Percentiles rank a stretch among this genome's conserved stretches.
Conservation (phyloP, 2,329 filamentous ascomycete genomes). For the Laburnicola sp. region DNA sequence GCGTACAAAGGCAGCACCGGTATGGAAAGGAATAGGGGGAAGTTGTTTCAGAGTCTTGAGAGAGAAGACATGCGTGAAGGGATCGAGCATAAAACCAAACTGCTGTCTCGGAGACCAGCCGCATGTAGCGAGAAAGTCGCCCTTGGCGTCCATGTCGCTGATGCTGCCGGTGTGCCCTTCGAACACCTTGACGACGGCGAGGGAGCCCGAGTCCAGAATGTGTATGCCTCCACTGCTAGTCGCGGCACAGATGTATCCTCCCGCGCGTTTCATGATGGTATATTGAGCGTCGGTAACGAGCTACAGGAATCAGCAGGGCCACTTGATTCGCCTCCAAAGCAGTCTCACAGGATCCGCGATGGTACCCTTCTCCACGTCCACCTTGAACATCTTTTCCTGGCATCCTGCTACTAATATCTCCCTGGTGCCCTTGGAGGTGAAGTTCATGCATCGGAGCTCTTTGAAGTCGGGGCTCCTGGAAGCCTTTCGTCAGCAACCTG, state of each 20-base stretch:
- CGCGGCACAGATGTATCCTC: constrained; percentile 78
- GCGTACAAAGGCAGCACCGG: constrained; percentile 88
- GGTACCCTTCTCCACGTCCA: constrained; percentile 62
- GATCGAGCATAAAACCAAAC: constrained; percentile 78
- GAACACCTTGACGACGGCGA: constrained; percentile 82
- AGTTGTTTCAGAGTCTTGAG: constrained; percentile 86
- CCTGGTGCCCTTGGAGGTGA: constrained; percentile 74
- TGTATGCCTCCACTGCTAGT: constrained; percentile 81
- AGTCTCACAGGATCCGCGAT: constrained; percentile 47
- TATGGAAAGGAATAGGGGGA: constrained; percentile 87
- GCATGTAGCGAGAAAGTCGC: constrained; percentile 93
- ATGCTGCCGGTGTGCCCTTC: constrained; percentile 86
- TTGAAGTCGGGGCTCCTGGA: constrained; percentile 73
- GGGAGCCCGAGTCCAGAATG: constrained; percentile 77
- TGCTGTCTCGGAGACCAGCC: constrained; percentile 85
- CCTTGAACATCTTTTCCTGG: constrained; percentile 81
- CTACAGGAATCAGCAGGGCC: constrained; percentile 50
- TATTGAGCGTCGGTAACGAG: constrained; percentile 75
- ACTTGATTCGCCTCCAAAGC: neutral
- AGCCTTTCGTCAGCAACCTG: constrained; percentile 21
- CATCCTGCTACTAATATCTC: constrained; percentile 86
- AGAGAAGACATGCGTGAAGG: constrained; percentile 93
- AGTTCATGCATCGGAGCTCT: constrained; percentile 92
- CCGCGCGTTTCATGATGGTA: constrained; percentile 85
- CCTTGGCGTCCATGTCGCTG: constrained; percentile 96